These are phyloP conservation scores for Dactylella cylindrospora DNA, from an alignment of 2,329 filamentous ascomycete species.

Conservation along the genomic window DNA sequence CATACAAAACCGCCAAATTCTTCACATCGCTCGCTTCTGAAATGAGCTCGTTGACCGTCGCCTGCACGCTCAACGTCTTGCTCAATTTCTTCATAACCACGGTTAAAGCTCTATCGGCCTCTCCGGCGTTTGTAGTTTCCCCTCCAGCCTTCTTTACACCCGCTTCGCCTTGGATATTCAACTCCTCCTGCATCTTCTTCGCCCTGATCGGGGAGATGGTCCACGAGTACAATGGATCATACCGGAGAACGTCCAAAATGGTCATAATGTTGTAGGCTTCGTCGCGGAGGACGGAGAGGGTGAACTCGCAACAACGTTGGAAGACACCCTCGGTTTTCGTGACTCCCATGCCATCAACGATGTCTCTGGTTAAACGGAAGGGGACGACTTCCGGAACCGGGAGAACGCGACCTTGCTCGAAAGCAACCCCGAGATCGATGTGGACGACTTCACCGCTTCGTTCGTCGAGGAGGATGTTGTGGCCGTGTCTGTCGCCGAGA, in stretches of 20 bases:
- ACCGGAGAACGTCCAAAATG: slow-evolving; percentile 93
- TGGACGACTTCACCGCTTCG: slow-evolving; percentile 91
- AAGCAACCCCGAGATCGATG: slow-evolving; percentile 94
- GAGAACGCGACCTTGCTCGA: slow-evolving; percentile 89
- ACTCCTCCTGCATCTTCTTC: slow-evolving; percentile 65
- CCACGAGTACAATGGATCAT: slow-evolving; percentile 96
- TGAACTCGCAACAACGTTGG: slow-evolving; percentile 97
- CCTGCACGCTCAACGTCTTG: slow-evolving; percentile 88
- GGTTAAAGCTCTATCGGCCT: slow-evolving; percentile 87
- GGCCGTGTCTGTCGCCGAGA: slow-evolving; percentile 88
- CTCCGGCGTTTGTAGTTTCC: slow-evolving; percentile 56
- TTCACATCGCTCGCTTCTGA: slow-evolving; percentile 91
- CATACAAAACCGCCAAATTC: slow-evolving; percentile 88
- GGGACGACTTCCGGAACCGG: slow-evolving; percentile 94
- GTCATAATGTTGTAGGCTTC: slow-evolving; percentile 98
- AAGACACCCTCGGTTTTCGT: slow-evolving; percentile 95
- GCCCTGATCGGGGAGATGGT: slow-evolving; percentile 59
- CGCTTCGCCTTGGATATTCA: slow-evolving; percentile 49
- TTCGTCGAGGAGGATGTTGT: slow-evolving; percentile 92
- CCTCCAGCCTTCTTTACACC: slow-evolving; percentile 50
- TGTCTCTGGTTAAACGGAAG: slow-evolving; percentile 88
- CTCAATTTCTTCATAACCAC: slow-evolving; percentile 95
- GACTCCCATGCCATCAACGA: slow-evolving; percentile 96
- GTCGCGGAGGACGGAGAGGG: slow-evolving; percentile 87
- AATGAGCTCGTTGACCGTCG: slow-evolving; percentile 94